Base-by-base conservation (phyloP, 371 early-diverging fungal species). In the Mucor irregularis region DNA sequence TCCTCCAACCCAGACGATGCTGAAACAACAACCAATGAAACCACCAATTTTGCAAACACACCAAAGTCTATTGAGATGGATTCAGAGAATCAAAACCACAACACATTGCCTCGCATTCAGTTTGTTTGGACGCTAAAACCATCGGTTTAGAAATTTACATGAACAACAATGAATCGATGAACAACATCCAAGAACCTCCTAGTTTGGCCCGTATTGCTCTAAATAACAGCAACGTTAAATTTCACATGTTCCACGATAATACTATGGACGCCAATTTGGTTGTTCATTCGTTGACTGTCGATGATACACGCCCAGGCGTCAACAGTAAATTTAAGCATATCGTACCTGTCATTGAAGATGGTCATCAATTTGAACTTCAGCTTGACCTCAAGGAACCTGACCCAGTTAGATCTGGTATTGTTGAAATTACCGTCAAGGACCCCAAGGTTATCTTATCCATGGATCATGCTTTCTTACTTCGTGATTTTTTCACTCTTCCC, bases 261-360 rank as follows among this genome's bases (percentile, higher is more conserved):
- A 69, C 84, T 1, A 85, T 89, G 62, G 84, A 88, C 17, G 77
- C 89, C 0, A 89, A 91, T 62, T 28, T 91, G 44, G 74, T 83
- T 2, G 78, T 93, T 24, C 69, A 79, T 14, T 85, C 90, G 0
- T 71, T 95, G 16, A 84, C 88, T 7, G 83, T 94, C 13, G 82
- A 80, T 37, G 98, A 98, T 58, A 91, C 95, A 0, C 66, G 98
- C 13, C 85, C 85, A 1, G 80, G 86, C 10, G 80, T 86, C 14
- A 81, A 86, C 40, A 95, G 90, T 65, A 75, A 88, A 49, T 96
- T 93, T 68, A 85, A 86, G 33, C 90, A 95, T 42, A 90, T 96
- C 42, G 88, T 96, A 54, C 86, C 87, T 11, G 69, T 70, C 0
- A 65, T 69, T 25, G 57, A 68, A 25, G 55, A 68, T 13, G 74